These are phyloP conservation scores for Tetracentron sinense DNA, from an alignment of 164 flowering plant species.

Conservation along the genomic window DNA sequence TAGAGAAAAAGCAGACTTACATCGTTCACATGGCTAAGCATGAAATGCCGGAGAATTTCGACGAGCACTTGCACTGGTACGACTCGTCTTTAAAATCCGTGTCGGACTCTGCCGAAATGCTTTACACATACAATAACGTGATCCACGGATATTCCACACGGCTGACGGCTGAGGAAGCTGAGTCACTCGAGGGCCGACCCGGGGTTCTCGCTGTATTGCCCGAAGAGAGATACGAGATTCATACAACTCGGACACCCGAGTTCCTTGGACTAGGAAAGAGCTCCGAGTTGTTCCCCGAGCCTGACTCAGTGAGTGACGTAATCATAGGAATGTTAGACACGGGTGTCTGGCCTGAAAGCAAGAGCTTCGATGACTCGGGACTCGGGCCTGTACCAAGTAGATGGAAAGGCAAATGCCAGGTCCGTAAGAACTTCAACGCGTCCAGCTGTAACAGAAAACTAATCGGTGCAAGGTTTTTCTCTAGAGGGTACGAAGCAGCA, in stretches of 20 bases:
- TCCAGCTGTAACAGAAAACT: background rate
- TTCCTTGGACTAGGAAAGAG: conserved; percentile 60
- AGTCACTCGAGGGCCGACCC: conserved; percentile 15
- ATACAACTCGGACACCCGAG: conserved; percentile 83
- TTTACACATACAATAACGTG: conserved; percentile 21
- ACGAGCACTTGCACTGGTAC: background rate
- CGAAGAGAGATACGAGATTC: conserved; percentile 71
- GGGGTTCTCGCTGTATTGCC: conserved; percentile 63
- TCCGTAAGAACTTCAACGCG: background rate
- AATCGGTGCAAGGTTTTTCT: background rate
- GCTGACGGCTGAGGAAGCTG: background rate
- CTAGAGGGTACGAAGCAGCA: background rate
- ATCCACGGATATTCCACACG: background rate
- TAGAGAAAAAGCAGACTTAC: conserved; percentile 49
- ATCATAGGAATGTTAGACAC: conserved; percentile 83
- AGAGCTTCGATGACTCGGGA: conserved; percentile 64
- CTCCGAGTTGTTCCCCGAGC: conserved; percentile 32
- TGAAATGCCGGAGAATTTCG: conserved; percentile 38
- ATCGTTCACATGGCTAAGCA: conserved; percentile 70
- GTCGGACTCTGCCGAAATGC: background rate
- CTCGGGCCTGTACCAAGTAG: conserved; percentile 49
- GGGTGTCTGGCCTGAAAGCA: conserved; percentile 80
- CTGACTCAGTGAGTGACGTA: conserved; percentile 43
- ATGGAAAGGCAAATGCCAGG: background rate
- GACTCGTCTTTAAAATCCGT: background rate